Evolutionary conservation across 805 yeast species (phyloP).

Genomic region (Saccharomycopsis guyanensis): DNA sequence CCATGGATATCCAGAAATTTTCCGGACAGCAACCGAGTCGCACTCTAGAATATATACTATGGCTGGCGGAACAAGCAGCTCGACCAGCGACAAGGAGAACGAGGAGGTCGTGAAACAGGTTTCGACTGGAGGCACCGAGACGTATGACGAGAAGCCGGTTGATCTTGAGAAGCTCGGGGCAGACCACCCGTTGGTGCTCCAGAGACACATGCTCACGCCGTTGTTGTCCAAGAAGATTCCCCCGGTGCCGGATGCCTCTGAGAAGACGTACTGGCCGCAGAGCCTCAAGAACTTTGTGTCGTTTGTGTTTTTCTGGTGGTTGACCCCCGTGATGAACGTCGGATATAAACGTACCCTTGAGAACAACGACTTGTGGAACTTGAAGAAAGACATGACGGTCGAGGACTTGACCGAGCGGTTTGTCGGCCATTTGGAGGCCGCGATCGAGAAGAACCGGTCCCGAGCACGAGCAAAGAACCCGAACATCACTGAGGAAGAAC

Average conservation of each 20-base stretch:
- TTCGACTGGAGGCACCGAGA: neutral
- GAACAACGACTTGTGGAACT: constrained; percentile 49
- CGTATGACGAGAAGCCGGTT: neutral
- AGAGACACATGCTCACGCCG: constrained; percentile 16
- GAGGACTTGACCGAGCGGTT: constrained; percentile 36
- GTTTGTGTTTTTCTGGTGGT: constrained; percentile 56
- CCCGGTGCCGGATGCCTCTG: constrained; percentile 31
- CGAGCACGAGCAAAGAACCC: constrained; percentile 30
- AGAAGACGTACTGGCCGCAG: constrained; percentile 39
- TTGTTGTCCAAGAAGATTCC: constrained; percentile 30
- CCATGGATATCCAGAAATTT: no score
- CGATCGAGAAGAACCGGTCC: constrained; percentile 28
- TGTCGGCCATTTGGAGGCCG: constrained; percentile 27
- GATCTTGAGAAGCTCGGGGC: neutral
- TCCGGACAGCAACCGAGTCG: no score
- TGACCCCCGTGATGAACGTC: constrained; percentile 49
- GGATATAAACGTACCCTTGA: constrained; percentile 70
- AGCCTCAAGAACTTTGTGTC: constrained; percentile 31
- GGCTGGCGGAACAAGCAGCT: neutral
- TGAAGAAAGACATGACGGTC: constrained; percentile 37
- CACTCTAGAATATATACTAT: no score
- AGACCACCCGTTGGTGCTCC: constrained; percentile 3
- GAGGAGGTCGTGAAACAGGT: neutral
- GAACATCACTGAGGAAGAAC: constrained; percentile 32
- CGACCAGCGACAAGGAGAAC: neutral